A percentile compares a stretch with the other conserved stretches of the same genome.
Evolutionary conservation across 2,329 filamentous ascomycete genomes (phyloP).

Genomic region (Coniochaeta sp.): DNA sequence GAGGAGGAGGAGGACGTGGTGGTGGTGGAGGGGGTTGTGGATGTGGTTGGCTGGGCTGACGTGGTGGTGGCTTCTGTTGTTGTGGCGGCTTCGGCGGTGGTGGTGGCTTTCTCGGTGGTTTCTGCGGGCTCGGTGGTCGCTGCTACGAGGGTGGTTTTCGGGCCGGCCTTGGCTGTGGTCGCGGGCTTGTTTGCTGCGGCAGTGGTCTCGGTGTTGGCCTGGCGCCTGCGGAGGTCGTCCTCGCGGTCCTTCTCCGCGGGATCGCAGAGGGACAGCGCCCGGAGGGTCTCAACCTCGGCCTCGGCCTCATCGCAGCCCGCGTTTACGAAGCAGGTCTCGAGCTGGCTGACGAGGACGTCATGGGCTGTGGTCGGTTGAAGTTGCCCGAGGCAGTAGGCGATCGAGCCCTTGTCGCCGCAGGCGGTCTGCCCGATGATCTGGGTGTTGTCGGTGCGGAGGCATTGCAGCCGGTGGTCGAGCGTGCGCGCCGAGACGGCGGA

Average conservation of each 20-base stretch:
- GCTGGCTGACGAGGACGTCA: slow-evolving; percentile 21
- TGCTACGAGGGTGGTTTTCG: background rate
- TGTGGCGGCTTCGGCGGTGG: slow-evolving; percentile 1
- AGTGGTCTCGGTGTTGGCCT: slow-evolving; percentile 2
- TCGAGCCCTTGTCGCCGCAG: slow-evolving; percentile 34
- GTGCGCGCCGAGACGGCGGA: background rate
- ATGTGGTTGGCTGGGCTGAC: background rate
- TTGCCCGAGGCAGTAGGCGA: slow-evolving; percentile 34
- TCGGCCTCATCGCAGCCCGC: slow-evolving; percentile 29
- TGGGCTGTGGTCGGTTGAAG: slow-evolving; percentile 10
- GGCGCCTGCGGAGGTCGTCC: slow-evolving; percentile 14
- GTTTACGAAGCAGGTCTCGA: slow-evolving; percentile 29
- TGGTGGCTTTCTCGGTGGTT: background rate
- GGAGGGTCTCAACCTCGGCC: slow-evolving; percentile 23
- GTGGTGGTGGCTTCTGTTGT: slow-evolving; percentile 3
- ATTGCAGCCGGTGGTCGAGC: slow-evolving; percentile 16
- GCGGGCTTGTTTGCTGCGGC: slow-evolving; percentile 3
- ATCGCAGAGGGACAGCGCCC: slow-evolving; percentile 24
- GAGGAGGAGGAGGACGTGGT: slow-evolving; percentile 5
- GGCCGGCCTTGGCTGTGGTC: slow-evolving; percentile 3
- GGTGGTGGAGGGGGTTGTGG: slow-evolving; percentile 1
- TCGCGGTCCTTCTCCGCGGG: background rate
- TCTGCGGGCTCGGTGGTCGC: background rate
- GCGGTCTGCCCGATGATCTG: slow-evolving; percentile 31
- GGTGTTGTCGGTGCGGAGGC: slow-evolving; percentile 28